Conservation (phyloP, 768 basidiomycete genomes). For the Lactarius evosmus region DNA sequence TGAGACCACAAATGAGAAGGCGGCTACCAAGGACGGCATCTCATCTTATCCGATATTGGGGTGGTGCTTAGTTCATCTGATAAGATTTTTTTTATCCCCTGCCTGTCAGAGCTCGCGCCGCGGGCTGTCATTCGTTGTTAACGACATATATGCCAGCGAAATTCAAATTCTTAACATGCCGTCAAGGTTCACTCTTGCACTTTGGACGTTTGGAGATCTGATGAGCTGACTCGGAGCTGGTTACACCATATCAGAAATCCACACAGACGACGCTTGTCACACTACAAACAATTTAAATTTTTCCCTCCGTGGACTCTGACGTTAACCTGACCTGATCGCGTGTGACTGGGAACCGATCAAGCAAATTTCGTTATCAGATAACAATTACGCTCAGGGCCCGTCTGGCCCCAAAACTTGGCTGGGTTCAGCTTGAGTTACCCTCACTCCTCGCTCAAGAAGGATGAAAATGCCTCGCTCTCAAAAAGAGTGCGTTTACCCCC, state of each 20-base stretch:
- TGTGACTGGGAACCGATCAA: not conserved
- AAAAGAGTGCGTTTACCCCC: conserved; percentile 5
- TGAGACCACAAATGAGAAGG: not conserved
- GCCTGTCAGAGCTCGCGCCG: not conserved
- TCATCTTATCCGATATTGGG: conserved; percentile 20
- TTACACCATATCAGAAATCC: too few species aligned
- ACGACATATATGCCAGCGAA: not conserved
- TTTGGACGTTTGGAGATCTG: not conserved
- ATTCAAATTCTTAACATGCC: not conserved
- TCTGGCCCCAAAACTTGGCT: not conserved
- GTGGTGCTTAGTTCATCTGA: conserved; percentile 24
- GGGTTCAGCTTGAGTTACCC: not conserved
- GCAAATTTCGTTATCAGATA: conserved; percentile 10
- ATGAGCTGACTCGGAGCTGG: too few species aligned
- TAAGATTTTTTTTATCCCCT: conserved; percentile 20
- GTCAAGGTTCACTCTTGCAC: not conserved
- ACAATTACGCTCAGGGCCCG: conserved; percentile 7
- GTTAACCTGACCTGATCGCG: not conserved
- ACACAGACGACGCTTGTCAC: not conserved
- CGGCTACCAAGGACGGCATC: conserved; percentile 11
- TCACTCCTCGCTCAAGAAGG: not conserved
- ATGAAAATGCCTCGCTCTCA: not conserved
- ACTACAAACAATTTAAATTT: not conserved
- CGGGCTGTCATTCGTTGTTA: not conserved
- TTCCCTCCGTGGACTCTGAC: not conserved